These are phyloP conservation scores for Coemansia furcata DNA, from an alignment of 192 early-diverging fungal genomes.

Conservation along the genomic window DNA sequence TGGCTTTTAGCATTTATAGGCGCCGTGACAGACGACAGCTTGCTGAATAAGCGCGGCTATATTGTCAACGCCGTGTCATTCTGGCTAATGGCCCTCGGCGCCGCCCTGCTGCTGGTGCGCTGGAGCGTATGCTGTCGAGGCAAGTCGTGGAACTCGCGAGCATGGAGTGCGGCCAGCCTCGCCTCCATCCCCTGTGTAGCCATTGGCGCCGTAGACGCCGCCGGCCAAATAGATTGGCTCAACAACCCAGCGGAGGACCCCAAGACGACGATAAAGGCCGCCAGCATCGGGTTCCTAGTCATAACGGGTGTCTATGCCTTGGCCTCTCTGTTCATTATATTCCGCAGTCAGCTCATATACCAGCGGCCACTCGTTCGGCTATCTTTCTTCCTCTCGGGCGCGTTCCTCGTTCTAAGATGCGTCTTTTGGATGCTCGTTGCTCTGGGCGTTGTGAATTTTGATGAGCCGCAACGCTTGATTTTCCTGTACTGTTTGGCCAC, in stretches of 20 bases:
- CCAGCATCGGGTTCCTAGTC: conserved; percentile 37
- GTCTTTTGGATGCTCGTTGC: conserved; percentile 50
- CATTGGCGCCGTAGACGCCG: conserved; percentile 45
- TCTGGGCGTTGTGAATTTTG: conserved; percentile 25
- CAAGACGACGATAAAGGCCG: conserved; percentile 20
- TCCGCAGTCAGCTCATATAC: conserved; percentile 36
- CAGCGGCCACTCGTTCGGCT: conserved; percentile 41
- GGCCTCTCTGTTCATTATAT: conserved; percentile 15
- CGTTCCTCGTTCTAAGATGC: conserved; percentile 22
- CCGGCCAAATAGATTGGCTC: conserved; percentile 51
- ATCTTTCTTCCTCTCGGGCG: conserved; percentile 23
- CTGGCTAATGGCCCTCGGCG: conserved; percentile 42
- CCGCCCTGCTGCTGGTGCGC: conserved; percentile 28
- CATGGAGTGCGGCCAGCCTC: conserved; percentile 25
- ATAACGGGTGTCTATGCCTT: conserved; percentile 18
- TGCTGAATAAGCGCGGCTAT: conserved; percentile 47
- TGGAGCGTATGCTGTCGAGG: conserved; percentile 39
- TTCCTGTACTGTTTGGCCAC: conserved; percentile 44
- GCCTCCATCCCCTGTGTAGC: conserved; percentile 26
- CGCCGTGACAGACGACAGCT: conserved; percentile 21
- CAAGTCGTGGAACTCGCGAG: conserved; percentile 25
- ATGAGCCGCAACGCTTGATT: conserved; percentile 35
- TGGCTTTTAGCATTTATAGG: conserved; percentile 50
- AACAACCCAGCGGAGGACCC: conserved; percentile 34
- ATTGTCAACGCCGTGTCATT: conserved; percentile 42